Evolutionary conservation across 2,329 filamentous ascomycete genomes (phyloP).

Genomic region (Penicillium italicum): DNA sequence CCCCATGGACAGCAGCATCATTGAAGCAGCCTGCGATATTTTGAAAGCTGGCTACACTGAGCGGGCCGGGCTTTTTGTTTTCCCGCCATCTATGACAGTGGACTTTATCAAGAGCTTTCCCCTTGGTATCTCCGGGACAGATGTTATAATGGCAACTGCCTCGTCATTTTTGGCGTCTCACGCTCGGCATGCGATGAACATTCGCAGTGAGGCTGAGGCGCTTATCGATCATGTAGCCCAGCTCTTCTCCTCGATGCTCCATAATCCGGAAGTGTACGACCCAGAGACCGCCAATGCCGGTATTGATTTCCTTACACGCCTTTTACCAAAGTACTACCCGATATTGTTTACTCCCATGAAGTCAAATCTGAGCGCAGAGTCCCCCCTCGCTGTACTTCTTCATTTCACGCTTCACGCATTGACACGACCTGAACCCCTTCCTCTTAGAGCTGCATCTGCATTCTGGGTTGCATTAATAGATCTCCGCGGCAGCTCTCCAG

Average conservation of each 20-base stretch:
- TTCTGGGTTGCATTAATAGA: slow-evolving; percentile 44
- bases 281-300: slow-evolving; percentile 44
- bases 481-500: slow-evolving; percentile 25
- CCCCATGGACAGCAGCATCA: slow-evolving; percentile 39
- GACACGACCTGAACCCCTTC: slow-evolving; percentile 43
- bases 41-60: slow-evolving; percentile 48
- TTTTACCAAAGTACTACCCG: slow-evolving; percentile 42
- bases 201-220: slow-evolving; percentile 34
- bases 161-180: slow-evolving; percentile 47
- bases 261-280: slow-evolving; percentile 36
- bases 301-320: slow-evolving; percentile 44
- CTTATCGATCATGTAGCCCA: slow-evolving; percentile 41
- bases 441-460: slow-evolving; percentile 45
- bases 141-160: slow-evolving; percentile 45
- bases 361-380: slow-evolving; percentile 13
- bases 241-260: slow-evolving; percentile 37
- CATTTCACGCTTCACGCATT: slow-evolving; percentile 43
- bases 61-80: slow-evolving; percentile 42
- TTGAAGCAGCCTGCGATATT: slow-evolving; percentile 46
- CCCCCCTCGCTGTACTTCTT: slow-evolving; percentile 34
- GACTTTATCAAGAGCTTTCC: slow-evolving; percentile 43
- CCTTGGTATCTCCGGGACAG: slow-evolving; percentile 38
- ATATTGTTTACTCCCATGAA: slow-evolving; percentile 37
- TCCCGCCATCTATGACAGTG: slow-evolving; percentile 40
- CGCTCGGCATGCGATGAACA: slow-evolving; percentile 32